Conservation (phyloP, 371 early-diverging fungal species). For the Zychaea mexicana region DNA sequence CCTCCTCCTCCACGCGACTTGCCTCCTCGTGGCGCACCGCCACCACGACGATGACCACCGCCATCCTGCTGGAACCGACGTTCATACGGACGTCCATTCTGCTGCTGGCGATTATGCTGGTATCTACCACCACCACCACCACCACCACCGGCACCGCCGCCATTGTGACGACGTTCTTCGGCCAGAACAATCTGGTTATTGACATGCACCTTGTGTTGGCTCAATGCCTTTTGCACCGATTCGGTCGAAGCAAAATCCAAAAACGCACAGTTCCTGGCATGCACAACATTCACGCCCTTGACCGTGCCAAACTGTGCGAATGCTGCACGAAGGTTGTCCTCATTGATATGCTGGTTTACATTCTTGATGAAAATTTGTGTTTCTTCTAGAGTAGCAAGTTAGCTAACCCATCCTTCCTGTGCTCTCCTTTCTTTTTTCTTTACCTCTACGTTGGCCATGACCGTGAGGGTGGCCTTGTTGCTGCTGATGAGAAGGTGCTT, state of each 20-base stretch:
- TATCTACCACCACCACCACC: conserved; percentile 9
- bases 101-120: conserved; percentile 14
- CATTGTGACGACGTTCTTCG: conserved; percentile 29
- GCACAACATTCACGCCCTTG: conserved; percentile 20
- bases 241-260: conserved; percentile 27
- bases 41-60: conserved; percentile 18
- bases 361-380: conserved; percentile 31
- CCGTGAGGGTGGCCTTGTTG: conserved; percentile 8
- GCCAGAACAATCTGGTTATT: conserved; percentile 23
- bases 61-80: conserved; percentile 22
- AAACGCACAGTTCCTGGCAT: conserved; percentile 25
- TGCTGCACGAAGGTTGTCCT: conserved; percentile 28
- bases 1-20: conserved; percentile 8
- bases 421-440: background rate
- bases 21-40: conserved; percentile 13
- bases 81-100: conserved; percentile 17
- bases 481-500: conserved; percentile 6
- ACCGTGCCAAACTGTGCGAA: conserved; percentile 32
- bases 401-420: background rate
- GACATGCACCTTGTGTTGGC: conserved; percentile 28
- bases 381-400: conserved; percentile 16
- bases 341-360: conserved; percentile 20
- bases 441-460: conserved; percentile 13
- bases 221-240: conserved; percentile 24
- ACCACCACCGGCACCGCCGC: background rate